Evolutionary conservation across 31 red algal species (phyloP).

Genomic region (Odonthalia washingtoniensis): DNA sequence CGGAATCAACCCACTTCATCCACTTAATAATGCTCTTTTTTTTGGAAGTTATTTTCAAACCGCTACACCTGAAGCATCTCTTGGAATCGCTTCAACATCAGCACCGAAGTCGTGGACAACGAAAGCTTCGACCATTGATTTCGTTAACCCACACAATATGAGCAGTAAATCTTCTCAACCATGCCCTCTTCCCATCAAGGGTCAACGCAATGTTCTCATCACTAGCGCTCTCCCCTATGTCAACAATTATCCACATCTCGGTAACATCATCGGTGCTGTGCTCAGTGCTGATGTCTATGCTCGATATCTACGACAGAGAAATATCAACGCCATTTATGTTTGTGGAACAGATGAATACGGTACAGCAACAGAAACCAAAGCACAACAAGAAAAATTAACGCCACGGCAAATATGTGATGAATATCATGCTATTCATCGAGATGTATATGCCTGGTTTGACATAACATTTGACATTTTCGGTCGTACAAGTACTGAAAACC

Average conservation of each 20-base stretch:
- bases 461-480: slow-evolving; percentile 98
- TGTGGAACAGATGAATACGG: slow-evolving; percentile 99
- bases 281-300: slow-evolving; percentile 98
- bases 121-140: too few species aligned
- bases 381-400: slow-evolving; percentile 84
- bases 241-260: slow-evolving; percentile 98
- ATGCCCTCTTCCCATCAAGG: neutral
- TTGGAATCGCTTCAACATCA: too few species aligned
- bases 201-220: neutral
- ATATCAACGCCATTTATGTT: slow-evolving; percentile 92
- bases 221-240: slow-evolving; percentile 98
- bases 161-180: neutral
- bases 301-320: slow-evolving; percentile 89
- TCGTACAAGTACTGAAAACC: slow-evolving; percentile 82
- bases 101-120: too few species aligned
- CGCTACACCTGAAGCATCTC: too few species aligned
- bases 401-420: slow-evolving; percentile 93
- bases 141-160: too few species aligned
- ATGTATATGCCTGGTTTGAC: slow-evolving; percentile 96
- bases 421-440: slow-evolving; percentile 82
- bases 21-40: too few species aligned
- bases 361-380: slow-evolving; percentile 97
- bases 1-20: too few species aligned
- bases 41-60: too few species aligned
- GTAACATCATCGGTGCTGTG: slow-evolving; percentile 96